These are phyloP conservation scores for Cyberlindnera saturnus DNA, from an alignment of 805 yeast species.

Conservation along the genomic window DNA sequence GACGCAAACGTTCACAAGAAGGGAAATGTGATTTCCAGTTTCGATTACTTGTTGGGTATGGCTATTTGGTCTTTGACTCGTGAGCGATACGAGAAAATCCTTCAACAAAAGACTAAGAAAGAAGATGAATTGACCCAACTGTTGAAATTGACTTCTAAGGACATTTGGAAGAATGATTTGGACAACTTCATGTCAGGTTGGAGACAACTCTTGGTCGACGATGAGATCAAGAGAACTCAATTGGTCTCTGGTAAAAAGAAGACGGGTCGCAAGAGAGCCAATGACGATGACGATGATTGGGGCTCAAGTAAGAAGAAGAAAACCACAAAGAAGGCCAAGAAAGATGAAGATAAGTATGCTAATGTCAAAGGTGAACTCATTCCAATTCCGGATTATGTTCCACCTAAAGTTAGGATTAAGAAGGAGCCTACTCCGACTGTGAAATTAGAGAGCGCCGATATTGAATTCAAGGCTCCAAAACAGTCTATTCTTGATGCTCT, in stretches of 20 bases:
- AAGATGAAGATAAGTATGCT: constrained; percentile 12
- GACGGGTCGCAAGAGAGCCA: constrained; percentile 32
- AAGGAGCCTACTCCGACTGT: constrained; percentile 12
- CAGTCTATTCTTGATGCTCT: constrained; percentile 1
- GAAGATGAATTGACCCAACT: constrained; percentile 65
- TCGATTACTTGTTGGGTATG: constrained; percentile 89
- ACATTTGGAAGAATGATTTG: constrained; percentile 80
- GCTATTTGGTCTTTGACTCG: constrained; percentile 88
- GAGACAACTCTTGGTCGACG: constrained; percentile 61
- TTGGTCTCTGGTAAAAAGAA: constrained; percentile 40
- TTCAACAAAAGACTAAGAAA: constrained; percentile 65
- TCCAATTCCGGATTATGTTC: constrained; percentile 22
- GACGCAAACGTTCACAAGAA: constrained; percentile 34
- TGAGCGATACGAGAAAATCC: constrained; percentile 78
- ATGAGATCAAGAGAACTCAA: constrained; percentile 51
- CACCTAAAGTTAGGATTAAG: constrained; percentile 18
- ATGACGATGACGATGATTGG: constrained; percentile 20
- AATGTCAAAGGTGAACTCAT: constrained; percentile 18
- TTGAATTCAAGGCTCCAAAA: background rate
- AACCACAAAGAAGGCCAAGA: constrained; percentile 12
- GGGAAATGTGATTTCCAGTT: constrained; percentile 54
- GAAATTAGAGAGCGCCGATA: background rate
- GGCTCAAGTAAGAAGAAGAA: constrained; percentile 12
- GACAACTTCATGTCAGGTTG: constrained; percentile 66
- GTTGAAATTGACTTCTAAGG: constrained; percentile 70